Evolutionary conservation across 306 rosid species (phyloP), one percentile per base, ranked within the genome.

Genomic region (Quercus ilex): DNA sequence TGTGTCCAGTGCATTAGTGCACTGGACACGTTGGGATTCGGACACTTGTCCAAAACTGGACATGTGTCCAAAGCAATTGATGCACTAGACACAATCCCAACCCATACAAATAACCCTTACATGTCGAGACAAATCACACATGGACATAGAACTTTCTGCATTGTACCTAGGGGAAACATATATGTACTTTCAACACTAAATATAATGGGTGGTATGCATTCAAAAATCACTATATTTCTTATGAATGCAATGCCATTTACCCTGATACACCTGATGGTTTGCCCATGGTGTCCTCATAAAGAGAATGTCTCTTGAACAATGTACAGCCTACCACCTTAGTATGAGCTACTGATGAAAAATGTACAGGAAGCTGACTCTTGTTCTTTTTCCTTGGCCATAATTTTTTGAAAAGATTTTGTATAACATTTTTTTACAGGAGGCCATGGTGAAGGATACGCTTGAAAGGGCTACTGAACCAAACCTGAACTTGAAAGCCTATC

Each of bases 391-490:
- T 35, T 38, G 15, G 5, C 5, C 14, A 35, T 55, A 17, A 17
- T 7, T 53, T 2, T 31, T 60, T 49, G 25, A 30, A 51, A 8
- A 38, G 56, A 26, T 17, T 72, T 8, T 73, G 10, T 19, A n/a
- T 74, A 77, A 70, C 18, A 75, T 78, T 80, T 79, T 73, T 55
- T 88, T 84, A 55, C 93, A 91, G 98, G 97, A 94, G 41, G 97
- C 99, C 19, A 89, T 91, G 97, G 92, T 94, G 88, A 94, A 84
- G 81, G 99, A 94, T 81, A 92, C 97, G 41, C 89, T 94, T 31
- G 97, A 94, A 77, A 67, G 81, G 28, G 94, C 97, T 2, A 85
- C 90, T 7, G 97, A 94, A 46, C 97, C 99, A 73, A 91, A 69
- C 80, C 81, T 92, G 60, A 90, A 94, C 84, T 71, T 94, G 78